Conservation (phyloP, 495 filamentous ascomycete genomes). For the Penicillium lagena region DNA sequence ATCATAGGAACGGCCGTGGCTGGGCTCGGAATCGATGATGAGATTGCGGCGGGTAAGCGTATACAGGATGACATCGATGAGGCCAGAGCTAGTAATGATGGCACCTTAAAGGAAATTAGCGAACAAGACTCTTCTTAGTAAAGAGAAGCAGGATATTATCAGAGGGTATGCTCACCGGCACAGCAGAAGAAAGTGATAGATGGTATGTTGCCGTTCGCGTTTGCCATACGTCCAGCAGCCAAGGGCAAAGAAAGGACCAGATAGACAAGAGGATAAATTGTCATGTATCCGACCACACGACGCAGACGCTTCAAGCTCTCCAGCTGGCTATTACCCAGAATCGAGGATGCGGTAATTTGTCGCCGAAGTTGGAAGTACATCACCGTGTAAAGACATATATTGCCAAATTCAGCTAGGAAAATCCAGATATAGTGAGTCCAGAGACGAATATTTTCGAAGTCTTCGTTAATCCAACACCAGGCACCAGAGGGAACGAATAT, state of each 20-base stretch:
- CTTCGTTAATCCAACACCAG: constrained; percentile 62
- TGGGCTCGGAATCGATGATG: constrained; percentile 24
- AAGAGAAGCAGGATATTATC: no score
- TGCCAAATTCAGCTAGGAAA: constrained; percentile 56
- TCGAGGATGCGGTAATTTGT: constrained; percentile 22
- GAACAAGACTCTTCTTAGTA: no score
- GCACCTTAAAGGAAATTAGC: no score
- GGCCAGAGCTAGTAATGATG: no score
- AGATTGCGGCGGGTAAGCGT: constrained; percentile 44
- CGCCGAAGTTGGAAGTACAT: constrained; percentile 51
- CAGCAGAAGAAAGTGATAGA: constrained; percentile 53
- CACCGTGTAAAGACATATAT: constrained; percentile 51
- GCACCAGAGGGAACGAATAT: constrained; percentile 50
- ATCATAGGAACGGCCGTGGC: no score
- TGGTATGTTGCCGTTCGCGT: constrained; percentile 46
- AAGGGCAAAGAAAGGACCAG: constrained; percentile 57
- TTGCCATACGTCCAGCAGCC: constrained; percentile 54
- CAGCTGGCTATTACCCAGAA: constrained; percentile 12
- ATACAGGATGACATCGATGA: constrained; percentile 61
- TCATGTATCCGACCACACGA: constrained; percentile 51
- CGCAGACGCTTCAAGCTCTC: constrained; percentile 16
- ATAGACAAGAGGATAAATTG: constrained; percentile 64
- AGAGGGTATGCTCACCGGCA: constrained; percentile 58
- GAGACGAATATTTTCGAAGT: constrained; percentile 51
- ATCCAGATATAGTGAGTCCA: constrained; percentile 69